Base-by-base conservation (phyloP, 2,329 filamentous ascomycete species). In the Dothideomycetes sp. region DNA sequence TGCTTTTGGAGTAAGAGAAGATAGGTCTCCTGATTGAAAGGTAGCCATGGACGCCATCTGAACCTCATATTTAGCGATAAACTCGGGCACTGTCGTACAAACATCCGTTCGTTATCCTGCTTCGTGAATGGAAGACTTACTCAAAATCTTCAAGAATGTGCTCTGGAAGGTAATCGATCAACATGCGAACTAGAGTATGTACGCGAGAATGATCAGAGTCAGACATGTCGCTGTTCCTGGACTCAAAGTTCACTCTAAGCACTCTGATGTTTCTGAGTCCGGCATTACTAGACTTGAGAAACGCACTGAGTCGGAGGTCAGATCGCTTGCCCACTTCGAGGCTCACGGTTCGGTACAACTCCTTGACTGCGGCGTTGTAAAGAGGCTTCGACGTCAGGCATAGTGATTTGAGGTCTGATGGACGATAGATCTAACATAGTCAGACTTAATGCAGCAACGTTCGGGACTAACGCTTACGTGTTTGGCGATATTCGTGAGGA, bases 101-200 rank as follows among this genome's bases (percentile, higher is more conserved):
- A n/a, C n/a, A n/a, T n/a, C n/a, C n/a, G n/a, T n/a, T n/a, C n/a
- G n/a, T n/a, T n/a, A n/a, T n/a, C n/a, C n/a, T n/a, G n/a, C n/a
- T n/a, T n/a, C n/a, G n/a, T n/a, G n/a, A n/a, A n/a, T n/a, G n/a
- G n/a, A n/a, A 24, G 7, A 24, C 22, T 13, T 31, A 58, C 45
- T 62, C 66, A 54, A 70, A 69, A 45, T 65, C 63, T 45, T 70
- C 66, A 17, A 71, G 55, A 24, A 63, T 64, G 45, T 70, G 61
- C 37, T 68, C 64, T 1, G 68, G 68, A 24, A 71, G 50, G 46
- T 69, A 60, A 45, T 70, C 67, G 13, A 71, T 44, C 13, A 71
- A 60, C 62, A 70, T 66, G 31, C 67, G 63, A 12, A 41, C 27
- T 11, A 41, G 9, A 15, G 65, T 63, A 30, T 65, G 64, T 51